Percentiles rank a stretch among this genome's conserved stretches.
phyloP scores from a whole-genome alignment of 2,329 filamentous ascomycete genomes.

The Sclerotinia sclerotiorum region DNA sequence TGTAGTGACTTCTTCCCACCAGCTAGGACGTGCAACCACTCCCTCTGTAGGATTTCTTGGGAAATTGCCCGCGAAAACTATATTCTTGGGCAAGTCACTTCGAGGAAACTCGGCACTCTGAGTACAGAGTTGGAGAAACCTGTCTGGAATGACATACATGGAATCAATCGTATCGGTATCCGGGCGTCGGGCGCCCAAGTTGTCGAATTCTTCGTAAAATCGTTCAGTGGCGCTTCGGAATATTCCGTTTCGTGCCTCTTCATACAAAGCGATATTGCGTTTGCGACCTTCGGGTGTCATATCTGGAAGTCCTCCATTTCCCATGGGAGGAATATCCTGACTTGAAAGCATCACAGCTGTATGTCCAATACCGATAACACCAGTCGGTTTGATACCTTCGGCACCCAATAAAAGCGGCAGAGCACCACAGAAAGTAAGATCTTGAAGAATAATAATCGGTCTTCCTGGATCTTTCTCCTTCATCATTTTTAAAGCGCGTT shows the following conservation, averaged over 20 bases:
- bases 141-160: constrained; percentile 1
- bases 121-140: constrained; percentile 5
- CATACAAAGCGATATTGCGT: constrained; percentile 39
- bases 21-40: constrained; percentile 40
- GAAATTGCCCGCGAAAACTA: neutral
- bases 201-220: constrained; percentile 26
- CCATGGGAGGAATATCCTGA: constrained; percentile 44
- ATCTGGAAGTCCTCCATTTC: constrained; percentile 43
- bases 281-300: constrained; percentile 42
- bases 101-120: neutral
- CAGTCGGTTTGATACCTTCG: constrained; percentile 41
- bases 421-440: neutral
- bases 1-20: constrained; percentile 47
- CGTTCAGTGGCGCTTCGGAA: neutral
- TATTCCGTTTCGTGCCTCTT: constrained; percentile 19
- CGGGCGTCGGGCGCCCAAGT: constrained; percentile 34
- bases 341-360: constrained; percentile 42
- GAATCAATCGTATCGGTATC: constrained; percentile 33
- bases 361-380: constrained; percentile 45
- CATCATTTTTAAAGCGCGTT: neutral
- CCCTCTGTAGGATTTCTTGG: neutral
- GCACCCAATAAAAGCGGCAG: constrained; percentile 40
- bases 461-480: constrained; percentile 8
- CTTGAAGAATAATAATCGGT: neutral
- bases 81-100: neutral